Base-by-base conservation (phyloP, 2,329 filamentous ascomycete species). In the Penicillium sp. region DNA sequence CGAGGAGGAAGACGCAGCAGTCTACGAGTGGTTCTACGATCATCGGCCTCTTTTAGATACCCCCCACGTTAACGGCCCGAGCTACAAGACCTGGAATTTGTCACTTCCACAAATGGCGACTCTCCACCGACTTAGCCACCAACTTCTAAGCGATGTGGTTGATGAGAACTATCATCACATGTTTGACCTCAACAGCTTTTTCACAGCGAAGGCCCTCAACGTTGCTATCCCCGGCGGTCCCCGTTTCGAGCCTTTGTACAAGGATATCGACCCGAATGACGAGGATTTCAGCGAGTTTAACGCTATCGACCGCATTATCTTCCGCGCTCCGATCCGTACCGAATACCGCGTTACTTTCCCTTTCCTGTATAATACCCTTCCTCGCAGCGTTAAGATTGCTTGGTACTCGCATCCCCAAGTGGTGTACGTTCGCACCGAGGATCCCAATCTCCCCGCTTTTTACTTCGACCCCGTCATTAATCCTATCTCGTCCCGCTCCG, bases 241-340 rank as follows among this genome's bases (percentile, higher is more conserved):
- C 46, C 83, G 93, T 19, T 98, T 98, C 50, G 93, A 98, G 68
- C 93, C 93, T 16, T 67, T 98, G 14, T 98, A 96, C 75, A 98
- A 98, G 70, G 93, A 98, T 57, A 90, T 98, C 46, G 90, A 98
- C 64, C 93, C 93, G 2, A 98, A 98, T 57, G 91, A 97, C 54
- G 93, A 98, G 66, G 93, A 98, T 62, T 98, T 98, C 68, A 93
- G 93, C 68, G 93, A 98, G 68, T 98, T 98, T 76, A 98, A 98
- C 61, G 93, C 93, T 21, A 98, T 98, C 57, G 93, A 98, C 60
- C 87, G 94, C 54, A 98, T 98, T 68, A 98, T 98, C 54, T 98
- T 98, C 77, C 86, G 93, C 51, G 84, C 86, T 32, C 90, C 91
- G 1, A 94, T 97, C 51, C 83, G 91, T 54, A 98, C 91, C 7